Conservation (phyloP, 495 filamentous ascomycete species). For the Xylaria grammica region DNA sequence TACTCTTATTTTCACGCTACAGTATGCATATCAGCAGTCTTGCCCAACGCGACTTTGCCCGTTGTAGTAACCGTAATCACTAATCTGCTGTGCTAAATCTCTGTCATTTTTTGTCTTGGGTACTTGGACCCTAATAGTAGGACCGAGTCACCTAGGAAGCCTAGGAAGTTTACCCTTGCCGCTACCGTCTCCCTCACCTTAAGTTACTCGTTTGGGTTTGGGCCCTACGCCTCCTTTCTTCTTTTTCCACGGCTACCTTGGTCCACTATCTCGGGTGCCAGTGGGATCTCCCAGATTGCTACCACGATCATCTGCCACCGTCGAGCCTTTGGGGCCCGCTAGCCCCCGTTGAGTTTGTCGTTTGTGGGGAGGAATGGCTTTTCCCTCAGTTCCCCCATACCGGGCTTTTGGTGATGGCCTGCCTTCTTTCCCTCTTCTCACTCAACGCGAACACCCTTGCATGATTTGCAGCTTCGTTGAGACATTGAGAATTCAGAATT, state of each 20-base stretch:
- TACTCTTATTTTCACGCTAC: constrained; percentile 2
- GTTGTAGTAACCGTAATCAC: constrained; percentile 4
- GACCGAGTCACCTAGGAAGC: constrained; percentile 20
- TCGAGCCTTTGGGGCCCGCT: constrained; percentile 9
- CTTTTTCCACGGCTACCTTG: constrained; percentile 20
- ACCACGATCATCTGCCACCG: constrained; percentile 12
- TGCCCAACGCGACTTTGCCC: constrained; percentile 21
- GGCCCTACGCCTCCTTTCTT: constrained; percentile 13
- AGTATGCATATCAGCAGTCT: constrained; percentile 22
- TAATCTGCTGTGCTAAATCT: background rate
- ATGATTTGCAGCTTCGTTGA: constrained; percentile 42
- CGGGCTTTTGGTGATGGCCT: constrained; percentile 32
- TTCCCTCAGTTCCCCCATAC: constrained; percentile 18
- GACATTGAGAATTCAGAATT: constrained; percentile 37
- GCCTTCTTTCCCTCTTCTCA: constrained; percentile 24
- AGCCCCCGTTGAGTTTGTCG: constrained; percentile 25
- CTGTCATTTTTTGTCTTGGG: constrained; percentile 6
- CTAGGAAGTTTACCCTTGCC: constrained; percentile 6
- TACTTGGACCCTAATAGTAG: constrained; percentile 9
- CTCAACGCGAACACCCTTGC: constrained; percentile 35
- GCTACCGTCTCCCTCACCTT: constrained; percentile 25
- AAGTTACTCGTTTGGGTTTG: constrained; percentile 23
- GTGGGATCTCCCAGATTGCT: constrained; percentile 5
- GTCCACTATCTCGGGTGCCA: constrained; percentile 10
- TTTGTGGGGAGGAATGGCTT: constrained; percentile 18